Conservation (phyloP, 768 basidiomycete species). For the Agrocybe praecox region DNA sequence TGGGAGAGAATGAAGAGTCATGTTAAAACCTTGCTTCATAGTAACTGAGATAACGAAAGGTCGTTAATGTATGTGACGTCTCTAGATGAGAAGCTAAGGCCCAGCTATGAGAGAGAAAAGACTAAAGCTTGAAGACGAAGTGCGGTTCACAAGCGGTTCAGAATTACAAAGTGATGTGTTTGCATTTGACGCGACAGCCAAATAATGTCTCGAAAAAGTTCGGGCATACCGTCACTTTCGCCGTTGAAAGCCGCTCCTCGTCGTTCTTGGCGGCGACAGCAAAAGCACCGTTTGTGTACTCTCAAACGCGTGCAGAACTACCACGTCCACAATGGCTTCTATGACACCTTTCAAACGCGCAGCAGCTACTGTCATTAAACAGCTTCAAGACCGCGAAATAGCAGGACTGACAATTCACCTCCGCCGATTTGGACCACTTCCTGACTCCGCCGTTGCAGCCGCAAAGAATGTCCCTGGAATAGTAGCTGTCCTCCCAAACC, state of each 20-base stretch:
- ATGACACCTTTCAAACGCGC: background rate
- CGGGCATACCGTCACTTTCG: background rate
- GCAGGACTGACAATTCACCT: too few species aligned
- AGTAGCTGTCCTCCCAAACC: slow-evolving; percentile 50
- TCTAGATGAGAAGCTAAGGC: too few species aligned
- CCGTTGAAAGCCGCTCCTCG: background rate
- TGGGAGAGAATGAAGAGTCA: too few species aligned
- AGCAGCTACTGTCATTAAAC: background rate
- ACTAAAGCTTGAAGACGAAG: too few species aligned
- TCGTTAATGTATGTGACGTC: too few species aligned
- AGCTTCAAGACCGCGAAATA: slow-evolving; percentile 36
- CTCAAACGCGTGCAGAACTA: background rate
- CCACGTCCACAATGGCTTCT: background rate
- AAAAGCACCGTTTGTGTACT: background rate
- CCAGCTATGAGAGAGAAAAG: too few species aligned
- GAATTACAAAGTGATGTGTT: slow-evolving; percentile 5
- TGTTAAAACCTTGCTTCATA: too few species aligned
- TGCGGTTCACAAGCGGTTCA: too few species aligned
- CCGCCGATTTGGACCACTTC: too few species aligned
- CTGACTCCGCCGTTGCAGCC: slow-evolving; percentile 20
- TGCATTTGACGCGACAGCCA: slow-evolving; percentile 6
- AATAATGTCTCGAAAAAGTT: slow-evolving; percentile 15
- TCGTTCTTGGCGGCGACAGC: background rate
- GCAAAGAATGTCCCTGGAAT: slow-evolving; percentile 8
- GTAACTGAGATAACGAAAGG: too few species aligned